These are phyloP conservation scores for Cercospora brassicicola DNA, from an alignment of 2,329 filamentous ascomycete genomes.

Conservation along the genomic window DNA sequence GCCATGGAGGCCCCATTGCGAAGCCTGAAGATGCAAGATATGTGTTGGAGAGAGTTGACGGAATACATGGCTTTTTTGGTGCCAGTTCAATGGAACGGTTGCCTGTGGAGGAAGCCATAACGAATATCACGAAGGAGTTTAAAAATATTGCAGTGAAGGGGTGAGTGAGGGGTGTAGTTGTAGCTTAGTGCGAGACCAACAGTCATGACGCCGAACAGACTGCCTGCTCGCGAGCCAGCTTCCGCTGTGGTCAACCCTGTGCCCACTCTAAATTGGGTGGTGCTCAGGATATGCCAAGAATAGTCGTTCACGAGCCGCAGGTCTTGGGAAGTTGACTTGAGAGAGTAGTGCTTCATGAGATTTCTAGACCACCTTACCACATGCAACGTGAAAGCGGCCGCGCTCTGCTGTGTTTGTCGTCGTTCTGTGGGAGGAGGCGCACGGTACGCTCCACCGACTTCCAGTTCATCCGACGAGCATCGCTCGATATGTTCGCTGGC, in stretches of 20 bases:
- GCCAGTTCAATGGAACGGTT: conserved; percentile 69
- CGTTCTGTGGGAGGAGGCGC: neutral
- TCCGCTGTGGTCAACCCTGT: neutral
- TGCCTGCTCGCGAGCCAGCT: neutral
- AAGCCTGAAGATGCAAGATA: conserved; percentile 63
- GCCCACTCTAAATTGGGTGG: neutral
- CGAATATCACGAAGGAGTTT: conserved; percentile 57
- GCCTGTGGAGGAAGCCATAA: conserved; percentile 67
- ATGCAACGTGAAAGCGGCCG: neutral
- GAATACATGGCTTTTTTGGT: conserved; percentile 71
- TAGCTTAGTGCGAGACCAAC: neutral
- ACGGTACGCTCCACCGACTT: neutral
- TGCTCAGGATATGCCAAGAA: neutral
- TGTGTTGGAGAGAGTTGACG: conserved; percentile 60
- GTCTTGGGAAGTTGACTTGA: neutral
- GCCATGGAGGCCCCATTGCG: conserved; percentile 69
- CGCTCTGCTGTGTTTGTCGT: neutral
- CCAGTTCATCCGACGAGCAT: neutral
- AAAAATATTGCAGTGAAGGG: conserved; percentile 40
- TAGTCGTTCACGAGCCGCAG: neutral
- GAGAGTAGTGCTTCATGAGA: neutral
- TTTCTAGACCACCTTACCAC: neutral
- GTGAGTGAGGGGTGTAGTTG: neutral
- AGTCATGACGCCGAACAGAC: neutral
- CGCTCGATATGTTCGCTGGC: neutral